These are phyloP conservation scores for Penicillium subrubescens DNA, from an alignment of 495 filamentous ascomycete genomes.

Conservation along the genomic window DNA sequence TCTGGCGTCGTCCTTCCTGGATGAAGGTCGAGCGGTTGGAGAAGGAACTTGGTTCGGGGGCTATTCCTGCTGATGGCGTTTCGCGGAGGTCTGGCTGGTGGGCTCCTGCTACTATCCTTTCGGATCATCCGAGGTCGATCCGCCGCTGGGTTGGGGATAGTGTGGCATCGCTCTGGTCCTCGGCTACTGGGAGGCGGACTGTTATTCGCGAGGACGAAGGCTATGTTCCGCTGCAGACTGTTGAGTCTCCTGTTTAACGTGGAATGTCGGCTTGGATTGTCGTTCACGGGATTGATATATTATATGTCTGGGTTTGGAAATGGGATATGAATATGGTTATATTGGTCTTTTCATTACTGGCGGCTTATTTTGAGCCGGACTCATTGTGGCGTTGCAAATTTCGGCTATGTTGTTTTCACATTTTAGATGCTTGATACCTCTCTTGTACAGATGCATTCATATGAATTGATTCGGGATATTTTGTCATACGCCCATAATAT, in stretches of 20 bases:
- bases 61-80: conserved; percentile 13
- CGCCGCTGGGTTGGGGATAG: conserved; percentile 22
- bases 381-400: background rate
- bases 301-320: background rate
- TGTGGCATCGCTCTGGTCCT: conserved; percentile 29
- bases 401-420: background rate
- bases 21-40: conserved; percentile 75
- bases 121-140: conserved; percentile 21
- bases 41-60: conserved; percentile 40
- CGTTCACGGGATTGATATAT: background rate
- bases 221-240: conserved; percentile 49
- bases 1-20: conserved; percentile 86
- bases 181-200: conserved; percentile 31
- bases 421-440: conserved; percentile 23
- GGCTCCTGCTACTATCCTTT: conserved; percentile 29
- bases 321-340: background rate
- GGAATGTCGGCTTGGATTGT: background rate
- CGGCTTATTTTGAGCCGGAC: conserved; percentile 2
- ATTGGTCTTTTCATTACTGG: background rate
- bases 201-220: conserved; percentile 36
- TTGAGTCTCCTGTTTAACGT: conserved; percentile 39
- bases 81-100: conserved; percentile 35
- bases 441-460: conserved; percentile 8
- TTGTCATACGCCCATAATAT: background rate
- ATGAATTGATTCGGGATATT: background rate